These are phyloP conservation scores for Phytophthora brassicae DNA, from an alignment of 352 stramenopile species.

Conservation along the genomic window DNA sequence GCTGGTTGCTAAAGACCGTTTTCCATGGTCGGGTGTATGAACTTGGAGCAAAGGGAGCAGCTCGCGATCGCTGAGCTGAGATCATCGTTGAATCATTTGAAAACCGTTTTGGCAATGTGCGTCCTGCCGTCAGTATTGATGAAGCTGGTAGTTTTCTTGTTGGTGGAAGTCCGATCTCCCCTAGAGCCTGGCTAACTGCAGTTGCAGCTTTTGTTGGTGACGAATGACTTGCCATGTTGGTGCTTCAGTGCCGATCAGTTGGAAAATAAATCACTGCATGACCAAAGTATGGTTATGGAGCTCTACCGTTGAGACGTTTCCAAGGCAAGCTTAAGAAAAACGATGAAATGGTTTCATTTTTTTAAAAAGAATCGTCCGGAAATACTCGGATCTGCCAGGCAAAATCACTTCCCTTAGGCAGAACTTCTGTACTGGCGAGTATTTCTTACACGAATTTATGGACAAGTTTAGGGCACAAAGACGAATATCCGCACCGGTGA, in stretches of 20 bases:
- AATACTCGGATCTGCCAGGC: slow-evolving; percentile 10
- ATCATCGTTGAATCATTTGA: slow-evolving; percentile 1
- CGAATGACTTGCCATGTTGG: slow-evolving; percentile 13
- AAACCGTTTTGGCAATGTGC: slow-evolving; percentile 2
- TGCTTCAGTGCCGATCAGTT: not conserved
- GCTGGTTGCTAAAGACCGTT: slow-evolving; percentile 22
- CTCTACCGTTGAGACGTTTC: slow-evolving; percentile 22
- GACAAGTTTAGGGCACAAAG: slow-evolving; percentile 3
- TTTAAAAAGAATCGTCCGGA: slow-evolving; percentile 2
- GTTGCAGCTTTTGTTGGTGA: slow-evolving; percentile 30
- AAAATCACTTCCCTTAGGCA: not conserved
- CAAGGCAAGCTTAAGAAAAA: not conserved
- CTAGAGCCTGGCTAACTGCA: slow-evolving; percentile 48
- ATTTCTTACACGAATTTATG: slow-evolving; percentile 12
- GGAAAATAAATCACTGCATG: not conserved
- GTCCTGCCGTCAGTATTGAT: slow-evolving; percentile 12
- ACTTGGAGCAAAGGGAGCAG: slow-evolving; percentile 15
- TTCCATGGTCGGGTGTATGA: slow-evolving; percentile 24
- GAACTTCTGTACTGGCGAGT: not conserved
- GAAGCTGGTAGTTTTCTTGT: slow-evolving; percentile 2
- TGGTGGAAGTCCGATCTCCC: slow-evolving; percentile 22
- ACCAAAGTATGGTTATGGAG: not conserved
- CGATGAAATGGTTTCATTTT: slow-evolving; percentile 27
- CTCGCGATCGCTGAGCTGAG: slow-evolving; percentile 10
- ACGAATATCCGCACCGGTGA: slow-evolving; percentile 5